Base-by-base conservation (phyloP, 2,329 filamentous ascomycete species). In the Coleophoma eucalyptorum region DNA sequence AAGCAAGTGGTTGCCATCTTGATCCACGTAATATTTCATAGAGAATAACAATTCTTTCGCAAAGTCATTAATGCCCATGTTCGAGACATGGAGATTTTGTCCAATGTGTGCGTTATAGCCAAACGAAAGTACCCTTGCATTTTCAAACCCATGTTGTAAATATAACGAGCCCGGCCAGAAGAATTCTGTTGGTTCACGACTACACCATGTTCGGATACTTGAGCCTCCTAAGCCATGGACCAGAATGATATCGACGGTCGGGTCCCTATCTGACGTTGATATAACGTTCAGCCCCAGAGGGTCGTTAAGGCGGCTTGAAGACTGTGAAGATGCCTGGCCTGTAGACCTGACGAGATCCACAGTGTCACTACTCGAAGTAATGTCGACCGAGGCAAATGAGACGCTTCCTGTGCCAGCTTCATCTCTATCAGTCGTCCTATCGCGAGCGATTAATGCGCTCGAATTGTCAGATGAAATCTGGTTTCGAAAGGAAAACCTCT, bases 151-250 rank as follows among this genome's bases (percentile, higher is more conserved):
- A 1, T 60, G 50, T 32, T 72, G 67, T 1, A 48, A 42, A 0
- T 65, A 58, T 1, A 71, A 59, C 40, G 54, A 54, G 32, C 59
- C 52, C 0, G 69, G 69, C 69, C 69, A 70, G 53, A 62, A 71
- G 21, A 61, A 56, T 2, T 48, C 18, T 2, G 49, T 50, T 6
- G 65, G 53, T 5, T 50, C n/a, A 1, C 54, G 51, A 37, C 63
- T 62, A 15, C 54, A 58, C 69, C 69, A 72, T 38, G 68, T 68
- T 49, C 62, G 63, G 8, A 59, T 51, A 40, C 64, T 67, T 2
- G 62, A 62, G 5, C 69, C 69, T 6, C 64, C 66, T 2, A 72
- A 62, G 1, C 69, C 68, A 51, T 72, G 69, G 5, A 72, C 58
- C 46, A 72, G 71, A 18, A 72, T 58, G 16, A 62, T 52, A 34